Conservation (phyloP, 2,329 filamentous ascomycete species). For the Neofusicoccum kwambonambiense region DNA sequence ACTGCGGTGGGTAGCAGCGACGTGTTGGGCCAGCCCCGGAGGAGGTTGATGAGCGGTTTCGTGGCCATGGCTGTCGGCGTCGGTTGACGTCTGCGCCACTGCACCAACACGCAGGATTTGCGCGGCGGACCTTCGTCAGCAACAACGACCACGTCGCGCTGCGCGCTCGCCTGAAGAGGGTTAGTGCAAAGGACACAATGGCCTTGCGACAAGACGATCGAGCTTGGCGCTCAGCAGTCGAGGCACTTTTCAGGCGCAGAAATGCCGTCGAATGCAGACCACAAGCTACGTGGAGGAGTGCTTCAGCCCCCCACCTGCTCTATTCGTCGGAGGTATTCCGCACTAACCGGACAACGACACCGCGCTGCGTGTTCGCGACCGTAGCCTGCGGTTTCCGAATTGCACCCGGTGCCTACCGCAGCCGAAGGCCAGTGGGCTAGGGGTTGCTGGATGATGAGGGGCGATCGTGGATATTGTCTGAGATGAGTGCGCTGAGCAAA, state of each 20-base stretch:
- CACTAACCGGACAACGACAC: no score
- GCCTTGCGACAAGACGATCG: no score
- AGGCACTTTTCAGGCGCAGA: no score
- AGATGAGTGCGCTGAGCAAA: slow-evolving; percentile 10
- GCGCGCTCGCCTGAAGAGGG: neutral
- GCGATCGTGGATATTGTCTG: slow-evolving; percentile 9
- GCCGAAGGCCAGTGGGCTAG: neutral
- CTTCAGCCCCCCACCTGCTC: no score
- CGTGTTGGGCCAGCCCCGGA: slow-evolving; percentile 67
- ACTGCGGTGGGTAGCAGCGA: slow-evolving; percentile 64
- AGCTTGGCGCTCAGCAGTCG: no score
- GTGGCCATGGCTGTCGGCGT: neutral
- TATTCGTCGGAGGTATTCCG: no score
- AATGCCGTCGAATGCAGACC: no score
- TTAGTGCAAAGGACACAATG: no score
- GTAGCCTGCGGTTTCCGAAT: no score
- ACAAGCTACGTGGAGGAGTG: no score
- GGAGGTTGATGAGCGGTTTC: slow-evolving; percentile 57
- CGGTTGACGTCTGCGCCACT: slow-evolving; percentile 1
- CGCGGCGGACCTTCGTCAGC: slow-evolving; percentile 5
- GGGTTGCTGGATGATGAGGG: neutral
- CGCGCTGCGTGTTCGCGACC: no score
- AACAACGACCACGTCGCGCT: neutral
- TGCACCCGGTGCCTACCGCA: neutral
- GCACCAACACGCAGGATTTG: neutral